Percentiles rank a stretch among this genome's conserved stretches.
Evolutionary conservation across 1,139 yeast species (phyloP).

Genomic region (Kurtzmaniella natalensis): DNA sequence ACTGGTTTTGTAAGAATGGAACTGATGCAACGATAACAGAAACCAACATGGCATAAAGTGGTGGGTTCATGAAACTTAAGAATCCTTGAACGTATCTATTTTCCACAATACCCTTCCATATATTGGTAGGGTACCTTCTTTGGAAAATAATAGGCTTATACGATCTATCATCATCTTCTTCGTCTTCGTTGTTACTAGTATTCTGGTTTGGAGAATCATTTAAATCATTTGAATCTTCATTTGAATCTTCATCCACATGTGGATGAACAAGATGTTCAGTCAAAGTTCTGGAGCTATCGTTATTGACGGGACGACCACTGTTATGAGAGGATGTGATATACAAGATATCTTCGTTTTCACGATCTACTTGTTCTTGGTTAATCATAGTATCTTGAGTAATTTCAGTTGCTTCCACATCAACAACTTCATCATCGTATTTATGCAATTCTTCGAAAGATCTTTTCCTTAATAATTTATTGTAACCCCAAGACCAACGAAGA

Average conservation of each 20-base stretch:
- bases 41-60: slow-evolving; percentile 84
- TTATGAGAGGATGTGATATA: background rate
- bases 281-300: too few species aligned
- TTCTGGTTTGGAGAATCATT: background rate
- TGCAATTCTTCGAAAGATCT: slow-evolving; percentile 41
- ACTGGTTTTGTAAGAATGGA: slow-evolving; percentile 59
- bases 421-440: slow-evolving; percentile 18
- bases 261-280: too few species aligned
- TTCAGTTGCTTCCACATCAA: slow-evolving; percentile 10
- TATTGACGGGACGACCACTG: too few species aligned
- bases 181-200: background rate
- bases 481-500: slow-evolving; percentile 92
- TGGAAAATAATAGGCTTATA: slow-evolving; percentile 5
- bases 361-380: background rate
- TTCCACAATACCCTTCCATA: slow-evolving; percentile 7
- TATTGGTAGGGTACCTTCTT: slow-evolving; percentile 1
- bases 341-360: background rate
- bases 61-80: slow-evolving; percentile 79
- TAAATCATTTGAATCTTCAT: slow-evolving; percentile 5
- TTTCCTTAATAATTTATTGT: slow-evolving; percentile 61
- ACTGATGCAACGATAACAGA: slow-evolving; percentile 82
- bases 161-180: slow-evolving; percentile 4
- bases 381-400: too few species aligned
- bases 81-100: slow-evolving; percentile 19
- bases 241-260: too few species aligned